Evolutionary conservation across 2,329 filamentous ascomycete species (phyloP).

Genomic region (Fonsecaea nubica): DNA sequence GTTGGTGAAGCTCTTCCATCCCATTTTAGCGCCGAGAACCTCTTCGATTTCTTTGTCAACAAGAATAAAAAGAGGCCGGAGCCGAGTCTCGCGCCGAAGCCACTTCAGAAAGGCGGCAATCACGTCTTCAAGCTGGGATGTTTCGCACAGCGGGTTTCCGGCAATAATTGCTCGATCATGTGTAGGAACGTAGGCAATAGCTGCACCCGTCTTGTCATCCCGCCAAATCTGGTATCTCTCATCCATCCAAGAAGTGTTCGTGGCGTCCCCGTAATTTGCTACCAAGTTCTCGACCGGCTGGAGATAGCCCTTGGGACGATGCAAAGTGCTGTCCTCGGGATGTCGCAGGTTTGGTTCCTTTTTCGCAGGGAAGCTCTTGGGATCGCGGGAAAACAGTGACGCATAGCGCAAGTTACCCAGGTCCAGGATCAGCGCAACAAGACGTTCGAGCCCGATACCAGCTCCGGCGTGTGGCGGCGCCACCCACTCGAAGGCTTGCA

Average conservation of each 20-base stretch:
- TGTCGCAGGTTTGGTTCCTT: conserved; percentile 63
- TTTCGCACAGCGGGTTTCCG: conserved; percentile 79
- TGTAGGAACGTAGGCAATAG: conserved; percentile 74
- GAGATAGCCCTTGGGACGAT: conserved; percentile 52
- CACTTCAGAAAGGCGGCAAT: conserved; percentile 71
- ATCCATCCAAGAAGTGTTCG: conserved; percentile 85
- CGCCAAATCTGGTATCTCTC: conserved; percentile 82
- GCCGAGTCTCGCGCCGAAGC: conserved; percentile 62
- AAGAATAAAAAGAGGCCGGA: conserved; percentile 80
- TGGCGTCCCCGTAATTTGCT: conserved; percentile 84
- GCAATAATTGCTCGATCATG: conserved; percentile 77
- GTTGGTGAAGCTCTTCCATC: conserved; percentile 80
- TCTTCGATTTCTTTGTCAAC: conserved; percentile 73
- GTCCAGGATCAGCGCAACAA: conserved; percentile 76
- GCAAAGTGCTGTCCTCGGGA: conserved; percentile 76
- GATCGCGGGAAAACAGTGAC: conserved; percentile 78
- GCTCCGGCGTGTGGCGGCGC: conserved; percentile 81
- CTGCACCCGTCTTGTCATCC: conserved; percentile 73
- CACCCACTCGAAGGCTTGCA: conserved; percentile 78
- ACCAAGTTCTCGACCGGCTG: conserved; percentile 75
- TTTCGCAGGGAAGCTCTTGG: conserved; percentile 72
- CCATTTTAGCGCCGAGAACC: conserved; percentile 72
- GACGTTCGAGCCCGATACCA: conserved; percentile 79
- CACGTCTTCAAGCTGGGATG: conserved; percentile 70
- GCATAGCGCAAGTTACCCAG: conserved; percentile 81